Evolutionary conservation across 1,139 yeast genomes (phyloP).

Genomic region (Geotrichum australiense): DNA sequence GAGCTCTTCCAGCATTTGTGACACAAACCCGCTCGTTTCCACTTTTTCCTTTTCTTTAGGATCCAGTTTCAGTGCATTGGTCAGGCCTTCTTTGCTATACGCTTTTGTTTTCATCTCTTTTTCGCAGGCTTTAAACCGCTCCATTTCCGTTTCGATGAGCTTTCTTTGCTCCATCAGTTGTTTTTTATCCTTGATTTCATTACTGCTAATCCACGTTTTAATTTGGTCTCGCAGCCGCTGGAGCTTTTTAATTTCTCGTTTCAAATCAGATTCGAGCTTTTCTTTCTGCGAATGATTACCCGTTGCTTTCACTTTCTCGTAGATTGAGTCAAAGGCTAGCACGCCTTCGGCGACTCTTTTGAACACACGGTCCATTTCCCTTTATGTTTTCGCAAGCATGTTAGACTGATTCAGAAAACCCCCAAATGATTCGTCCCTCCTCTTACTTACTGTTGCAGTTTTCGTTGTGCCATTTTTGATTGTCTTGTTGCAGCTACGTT

Average conservation of each 20-base stretch:
- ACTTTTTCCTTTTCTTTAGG: slow-evolving; percentile 76
- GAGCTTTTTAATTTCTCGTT: slow-evolving; percentile 90
- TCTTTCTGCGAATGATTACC: slow-evolving; percentile 89
- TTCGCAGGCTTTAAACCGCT: slow-evolving; percentile 90
- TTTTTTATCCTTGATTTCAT: slow-evolving; percentile 87
- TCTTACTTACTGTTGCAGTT: slow-evolving; percentile 48
- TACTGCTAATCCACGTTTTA: slow-evolving; percentile 90
- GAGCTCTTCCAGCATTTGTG: slow-evolving; percentile 71
- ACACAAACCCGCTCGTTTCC: slow-evolving; percentile 67
- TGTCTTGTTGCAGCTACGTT: no score
- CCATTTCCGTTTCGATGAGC: slow-evolving; percentile 85
- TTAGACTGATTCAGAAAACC: not conserved
- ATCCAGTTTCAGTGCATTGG: slow-evolving; percentile 58
- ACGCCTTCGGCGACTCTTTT: slow-evolving; percentile 95
- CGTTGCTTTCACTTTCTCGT: slow-evolving; percentile 76
- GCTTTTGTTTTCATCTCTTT: slow-evolving; percentile 94
- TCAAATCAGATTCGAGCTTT: slow-evolving; percentile 79
- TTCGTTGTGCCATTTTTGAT: slow-evolving; percentile 72
- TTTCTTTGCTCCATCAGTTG: slow-evolving; percentile 70
- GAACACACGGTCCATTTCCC: slow-evolving; percentile 91
- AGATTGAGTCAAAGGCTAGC: slow-evolving; percentile 74
- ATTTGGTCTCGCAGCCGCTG: slow-evolving; percentile 95
- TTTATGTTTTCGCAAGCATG: slow-evolving; percentile 13
- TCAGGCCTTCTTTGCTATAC: slow-evolving; percentile 88
- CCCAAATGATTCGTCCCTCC: not conserved